These are phyloP conservation scores for Scedosporium aurantiacum DNA, from an alignment of 2,329 filamentous ascomycete genomes.

Conservation along the genomic window DNA sequence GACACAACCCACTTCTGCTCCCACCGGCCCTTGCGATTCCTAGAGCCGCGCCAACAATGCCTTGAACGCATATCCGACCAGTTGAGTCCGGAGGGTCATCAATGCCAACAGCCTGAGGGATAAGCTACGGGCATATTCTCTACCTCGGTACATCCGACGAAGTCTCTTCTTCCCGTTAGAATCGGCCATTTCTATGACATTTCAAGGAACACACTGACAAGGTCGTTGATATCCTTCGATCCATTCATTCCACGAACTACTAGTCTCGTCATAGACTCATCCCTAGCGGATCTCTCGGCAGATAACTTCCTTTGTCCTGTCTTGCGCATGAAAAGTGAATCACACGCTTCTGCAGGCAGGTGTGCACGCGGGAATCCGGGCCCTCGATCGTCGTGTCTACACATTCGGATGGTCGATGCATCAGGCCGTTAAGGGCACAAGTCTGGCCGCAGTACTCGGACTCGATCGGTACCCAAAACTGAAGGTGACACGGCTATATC, in stretches of 20 bases:
- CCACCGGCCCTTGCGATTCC: not conserved
- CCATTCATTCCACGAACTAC: not conserved
- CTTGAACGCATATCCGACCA: not conserved
- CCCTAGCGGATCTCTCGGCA: not conserved
- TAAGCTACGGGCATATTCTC: too few species aligned
- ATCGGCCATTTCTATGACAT: too few species aligned
- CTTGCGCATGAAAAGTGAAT: not conserved
- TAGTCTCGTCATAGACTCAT: not conserved
- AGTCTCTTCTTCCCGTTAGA: too few species aligned
- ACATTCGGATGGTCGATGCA: not conserved
- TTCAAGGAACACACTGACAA: too few species aligned
- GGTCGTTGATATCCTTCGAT: too few species aligned
- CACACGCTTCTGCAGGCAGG: constrained; percentile 1
- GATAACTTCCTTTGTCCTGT: not conserved
- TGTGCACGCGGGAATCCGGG: constrained; percentile 3
- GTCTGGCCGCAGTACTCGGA: not conserved
- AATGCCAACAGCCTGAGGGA: too few species aligned
- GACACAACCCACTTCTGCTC: not conserved
- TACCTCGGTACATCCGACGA: too few species aligned
- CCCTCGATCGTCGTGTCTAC: not conserved
- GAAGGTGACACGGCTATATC: not conserved
- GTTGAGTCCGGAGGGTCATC: too few species aligned
- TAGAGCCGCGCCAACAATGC: not conserved
- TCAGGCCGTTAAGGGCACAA: not conserved
- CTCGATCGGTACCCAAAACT: not conserved